phyloP scores from a whole-genome alignment of 2,329 filamentous ascomycete species.

The Pseudocercospora crystallina region DNA sequence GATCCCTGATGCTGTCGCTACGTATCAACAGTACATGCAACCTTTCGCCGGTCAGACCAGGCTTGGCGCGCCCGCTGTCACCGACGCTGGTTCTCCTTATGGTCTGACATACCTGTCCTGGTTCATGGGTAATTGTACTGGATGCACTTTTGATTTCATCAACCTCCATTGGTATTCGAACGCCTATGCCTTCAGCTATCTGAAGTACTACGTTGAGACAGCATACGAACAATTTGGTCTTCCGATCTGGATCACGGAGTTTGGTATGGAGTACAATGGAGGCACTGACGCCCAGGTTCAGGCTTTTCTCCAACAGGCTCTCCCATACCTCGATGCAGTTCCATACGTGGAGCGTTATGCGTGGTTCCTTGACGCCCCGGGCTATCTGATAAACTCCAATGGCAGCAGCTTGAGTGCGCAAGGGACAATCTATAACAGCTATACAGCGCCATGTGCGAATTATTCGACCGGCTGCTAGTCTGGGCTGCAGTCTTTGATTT shows the following conservation, averaged over 20 bases:
- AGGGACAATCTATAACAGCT: slow-evolving; percentile 27
- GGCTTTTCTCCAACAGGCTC: slow-evolving; percentile 50
- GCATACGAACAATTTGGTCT: slow-evolving; percentile 14
- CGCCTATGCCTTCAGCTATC: slow-evolving; percentile 31
- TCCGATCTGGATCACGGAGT: slow-evolving; percentile 56
- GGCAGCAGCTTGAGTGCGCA: slow-evolving; percentile 24
- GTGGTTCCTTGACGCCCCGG: slow-evolving; percentile 34
- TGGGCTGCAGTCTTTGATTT: too few relatives aligned
- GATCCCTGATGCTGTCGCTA: slow-evolving; percentile 49
- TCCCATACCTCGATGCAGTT: slow-evolving; percentile 42
- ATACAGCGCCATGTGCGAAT: slow-evolving; percentile 16
- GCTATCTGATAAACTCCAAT: slow-evolving; percentile 27
- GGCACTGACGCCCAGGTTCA: slow-evolving; percentile 40
- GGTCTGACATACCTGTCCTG: slow-evolving; percentile 56
- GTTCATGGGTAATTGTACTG: slow-evolving; percentile 54
- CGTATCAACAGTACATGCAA: slow-evolving; percentile 56
- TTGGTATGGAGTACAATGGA: slow-evolving; percentile 45
- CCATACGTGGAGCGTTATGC: slow-evolving; percentile 42
- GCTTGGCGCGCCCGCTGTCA: slow-evolving; percentile 60
- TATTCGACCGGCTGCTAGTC: too few relatives aligned
- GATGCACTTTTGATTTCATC: slow-evolving; percentile 60
- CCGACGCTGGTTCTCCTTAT: slow-evolving; percentile 51
- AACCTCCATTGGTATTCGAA: slow-evolving; percentile 60
- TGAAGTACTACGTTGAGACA: slow-evolving; percentile 46
- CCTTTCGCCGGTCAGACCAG: slow-evolving; percentile 49